These are phyloP conservation scores for Monilinia aucupariae DNA, from an alignment of 2,329 filamentous ascomycete species.

Conservation along the genomic window DNA sequence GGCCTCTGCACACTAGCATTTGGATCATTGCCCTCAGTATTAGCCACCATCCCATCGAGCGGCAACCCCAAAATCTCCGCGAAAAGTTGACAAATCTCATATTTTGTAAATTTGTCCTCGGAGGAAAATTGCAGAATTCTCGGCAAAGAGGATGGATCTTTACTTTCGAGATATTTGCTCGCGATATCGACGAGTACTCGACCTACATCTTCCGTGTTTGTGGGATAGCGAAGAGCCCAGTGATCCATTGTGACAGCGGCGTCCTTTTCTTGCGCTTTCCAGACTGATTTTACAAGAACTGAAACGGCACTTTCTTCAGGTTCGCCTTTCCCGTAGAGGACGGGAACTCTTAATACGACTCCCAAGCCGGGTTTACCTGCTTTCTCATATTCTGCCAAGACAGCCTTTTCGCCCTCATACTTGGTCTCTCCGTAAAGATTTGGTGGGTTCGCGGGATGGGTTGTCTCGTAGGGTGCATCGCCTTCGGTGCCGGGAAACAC, in stretches of 20 bases:
- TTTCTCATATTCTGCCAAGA: conserved; percentile 54
- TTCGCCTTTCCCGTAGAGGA: conserved; percentile 75
- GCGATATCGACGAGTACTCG: conserved; percentile 66
- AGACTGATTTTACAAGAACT: conserved; percentile 68
- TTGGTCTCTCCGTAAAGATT: conserved; percentile 78
- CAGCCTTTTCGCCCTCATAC: conserved; percentile 63
- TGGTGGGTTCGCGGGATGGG: conserved; percentile 56
- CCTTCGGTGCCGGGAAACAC: conserved; percentile 69
- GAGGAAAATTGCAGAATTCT: conserved; percentile 76
- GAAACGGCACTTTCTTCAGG: conserved; percentile 79
- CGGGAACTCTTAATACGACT: conserved; percentile 72
- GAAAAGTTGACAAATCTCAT: conserved; percentile 75
- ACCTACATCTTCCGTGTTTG: conserved; percentile 81
- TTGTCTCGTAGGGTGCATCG: conserved; percentile 76
- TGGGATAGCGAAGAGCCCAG: conserved; percentile 79
- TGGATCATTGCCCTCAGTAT: conserved; percentile 66
- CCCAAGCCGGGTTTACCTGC: conserved; percentile 49
- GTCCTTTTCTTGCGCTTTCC: conserved; percentile 62
- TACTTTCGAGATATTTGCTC: conserved; percentile 55
- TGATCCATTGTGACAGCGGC: conserved; percentile 73
- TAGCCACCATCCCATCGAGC: conserved; percentile 60
- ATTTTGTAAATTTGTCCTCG: conserved; percentile 83
- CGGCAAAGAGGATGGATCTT: conserved; percentile 53
- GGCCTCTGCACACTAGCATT: conserved; percentile 69
- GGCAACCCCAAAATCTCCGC: conserved; percentile 74